phyloP scores from a whole-genome alignment of 2,329 filamentous ascomycete genomes.

The Scedosporium minutisporum region DNA sequence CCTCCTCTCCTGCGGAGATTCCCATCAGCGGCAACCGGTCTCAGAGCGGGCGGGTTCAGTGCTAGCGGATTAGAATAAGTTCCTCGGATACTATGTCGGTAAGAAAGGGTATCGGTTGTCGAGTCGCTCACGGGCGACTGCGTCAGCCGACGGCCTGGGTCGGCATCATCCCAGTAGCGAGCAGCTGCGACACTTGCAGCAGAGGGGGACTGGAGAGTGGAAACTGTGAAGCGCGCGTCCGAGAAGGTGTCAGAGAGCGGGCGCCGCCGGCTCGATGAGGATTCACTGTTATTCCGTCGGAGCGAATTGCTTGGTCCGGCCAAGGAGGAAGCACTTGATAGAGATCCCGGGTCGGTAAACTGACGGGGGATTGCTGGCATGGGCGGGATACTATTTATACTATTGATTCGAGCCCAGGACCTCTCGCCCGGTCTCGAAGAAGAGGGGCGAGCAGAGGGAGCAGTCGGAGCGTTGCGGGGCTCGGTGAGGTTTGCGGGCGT shows the following conservation, averaged over 20 bases:
- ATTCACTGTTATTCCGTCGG: not conserved
- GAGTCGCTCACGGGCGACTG: conserved; percentile 6
- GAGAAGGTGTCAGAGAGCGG: not conserved
- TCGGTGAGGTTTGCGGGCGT: conserved; percentile 19
- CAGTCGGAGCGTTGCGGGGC: conserved; percentile 4
- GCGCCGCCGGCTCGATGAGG: not conserved
- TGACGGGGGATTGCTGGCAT: not conserved
- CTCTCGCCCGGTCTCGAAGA: conserved; percentile 5
- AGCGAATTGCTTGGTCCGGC: not conserved
- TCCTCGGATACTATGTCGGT: conserved; percentile 1
- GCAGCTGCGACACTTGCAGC: not conserved
- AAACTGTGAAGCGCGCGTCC: not conserved
- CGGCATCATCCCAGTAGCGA: not conserved
- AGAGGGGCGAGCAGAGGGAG: conserved; percentile 10
- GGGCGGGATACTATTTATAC: not conserved
- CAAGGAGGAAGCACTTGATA: not conserved
- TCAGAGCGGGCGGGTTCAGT: not conserved
- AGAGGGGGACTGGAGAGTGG: not conserved
- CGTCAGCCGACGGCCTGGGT: not conserved
- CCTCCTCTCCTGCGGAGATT: not conserved
- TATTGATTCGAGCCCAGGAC: not conserved
- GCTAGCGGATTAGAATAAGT: conserved; percentile 1
- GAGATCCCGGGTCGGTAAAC: not conserved
- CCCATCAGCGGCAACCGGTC: not conserved
- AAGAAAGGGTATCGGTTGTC: not conserved